A percentile compares a stretch with the other conserved stretches of the same genome.
phyloP scores from a whole-genome alignment of 192 early-diverging fungal genomes.

The Mortierella alpina region DNA sequence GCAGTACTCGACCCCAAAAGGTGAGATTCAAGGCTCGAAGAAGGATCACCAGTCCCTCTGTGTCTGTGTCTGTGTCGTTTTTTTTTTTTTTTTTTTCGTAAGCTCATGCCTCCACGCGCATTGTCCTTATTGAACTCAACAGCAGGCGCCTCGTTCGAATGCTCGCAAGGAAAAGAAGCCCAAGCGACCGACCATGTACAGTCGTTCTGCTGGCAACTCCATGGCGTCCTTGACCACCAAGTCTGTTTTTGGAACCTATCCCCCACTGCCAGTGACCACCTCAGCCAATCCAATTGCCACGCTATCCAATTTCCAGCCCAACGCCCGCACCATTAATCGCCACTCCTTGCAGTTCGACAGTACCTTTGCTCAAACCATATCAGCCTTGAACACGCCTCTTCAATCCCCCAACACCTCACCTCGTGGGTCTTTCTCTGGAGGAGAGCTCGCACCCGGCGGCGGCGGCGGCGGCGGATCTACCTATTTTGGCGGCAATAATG shows the following conservation, averaged over 20 bases:
- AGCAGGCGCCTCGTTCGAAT: conserved; percentile 2
- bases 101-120: not conserved
- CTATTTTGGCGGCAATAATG: not conserved
- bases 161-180: conserved; percentile 17
- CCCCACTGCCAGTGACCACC: conserved; percentile 7
- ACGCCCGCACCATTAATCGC: not conserved
- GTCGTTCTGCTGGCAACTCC: conserved; percentile 32
- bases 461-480: not conserved
- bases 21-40: not conserved
- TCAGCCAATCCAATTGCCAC: not conserved
- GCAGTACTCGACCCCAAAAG: conserved; percentile 20
- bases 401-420: conserved; percentile 27
- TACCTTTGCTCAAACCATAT: conserved; percentile 18
- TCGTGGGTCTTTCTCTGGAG: conserved; percentile 33
- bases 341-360: conserved; percentile 29
- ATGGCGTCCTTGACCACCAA: conserved; percentile 23
- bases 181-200: conserved; percentile 17
- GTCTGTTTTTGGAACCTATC: conserved; percentile 39
- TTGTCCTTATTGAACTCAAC: not conserved
- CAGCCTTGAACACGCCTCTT: conserved; percentile 9
- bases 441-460: conserved; percentile 5
- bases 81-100: not conserved
- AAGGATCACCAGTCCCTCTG: not conserved
- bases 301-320: conserved; percentile 31
- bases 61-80: not conserved